Base-by-base conservation (phyloP, 2,329 filamentous ascomycete genomes). In the Venturia oleaginea region DNA sequence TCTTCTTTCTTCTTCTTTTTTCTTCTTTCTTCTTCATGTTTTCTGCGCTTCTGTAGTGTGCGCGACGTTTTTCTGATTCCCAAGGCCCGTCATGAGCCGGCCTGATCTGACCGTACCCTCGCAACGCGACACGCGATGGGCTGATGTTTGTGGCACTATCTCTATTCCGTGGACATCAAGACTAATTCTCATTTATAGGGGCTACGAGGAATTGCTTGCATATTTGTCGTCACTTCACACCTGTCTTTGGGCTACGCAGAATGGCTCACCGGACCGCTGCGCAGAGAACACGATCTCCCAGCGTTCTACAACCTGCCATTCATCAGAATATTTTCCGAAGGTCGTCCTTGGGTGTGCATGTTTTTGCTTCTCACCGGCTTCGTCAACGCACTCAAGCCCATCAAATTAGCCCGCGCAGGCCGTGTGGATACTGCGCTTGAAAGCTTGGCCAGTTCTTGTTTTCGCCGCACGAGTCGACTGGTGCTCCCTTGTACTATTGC, bases 291-390 rank as follows among this genome's bases (percentile, higher is more conserved):
- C n/a, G 38, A 15, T 10, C 27, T 37, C 0, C 64, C 64, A 34
- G 38, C 61, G 5, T 24, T 34, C 34, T 63, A 64, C 61, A 42
- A 84, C 69, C 73, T 78, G 61, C 80, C 81, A 4, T 76, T 83
- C 66, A 70, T 83, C n/a, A 81, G 81, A n/a, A 74, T 83, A n/a
- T 79, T 80, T 37, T 81, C 76, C 74, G 81, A 83, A 70, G 81
- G 81, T 55, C 77, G 80, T 27, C 78, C 83, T 37, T 81, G 81
- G 54, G 81, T 84, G 40, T 81, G 81, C 65, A 82, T 83, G 70
- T 84, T 84, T 68, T 80, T 80, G 61, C 82, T 84, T 67, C 72
- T 84, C 63, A 83, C 81, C 0, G 81, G 81, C 65, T 83, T 83
- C 67, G 81, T 84, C 27, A 83, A 81, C 70, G 81, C 80, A 34